These are phyloP conservation scores for Trichosporon sp. DNA, from an alignment of 1,284 basidiomycete species.

Conservation along the genomic window DNA sequence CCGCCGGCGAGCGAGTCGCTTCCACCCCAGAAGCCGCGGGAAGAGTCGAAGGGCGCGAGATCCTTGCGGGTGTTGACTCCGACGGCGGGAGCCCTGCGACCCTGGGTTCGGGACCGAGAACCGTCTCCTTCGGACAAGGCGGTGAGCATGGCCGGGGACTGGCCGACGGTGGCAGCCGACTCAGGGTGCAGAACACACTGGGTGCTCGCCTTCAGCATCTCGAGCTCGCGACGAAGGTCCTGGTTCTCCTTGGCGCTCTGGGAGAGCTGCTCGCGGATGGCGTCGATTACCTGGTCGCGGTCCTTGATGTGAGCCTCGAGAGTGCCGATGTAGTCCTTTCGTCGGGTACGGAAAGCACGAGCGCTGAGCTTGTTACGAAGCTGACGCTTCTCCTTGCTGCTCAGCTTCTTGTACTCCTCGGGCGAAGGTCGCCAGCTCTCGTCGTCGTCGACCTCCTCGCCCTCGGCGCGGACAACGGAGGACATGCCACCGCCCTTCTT, in stretches of 20 bases:
- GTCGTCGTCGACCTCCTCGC: slow-evolving; percentile 56
- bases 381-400: slow-evolving; percentile 93
- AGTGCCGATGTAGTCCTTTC: slow-evolving; percentile 93
- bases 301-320: slow-evolving; percentile 92
- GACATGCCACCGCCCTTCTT: slow-evolving; percentile 58
- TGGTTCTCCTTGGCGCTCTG: slow-evolving; percentile 78
- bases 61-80: slow-evolving; percentile 80
- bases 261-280: slow-evolving; percentile 81
- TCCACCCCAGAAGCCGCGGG: slow-evolving; percentile 69
- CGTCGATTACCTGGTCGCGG: slow-evolving; percentile 84
- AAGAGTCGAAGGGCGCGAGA: slow-evolving; percentile 59
- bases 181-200: slow-evolving; percentile 58
- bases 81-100: slow-evolving; percentile 21
- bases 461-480: slow-evolving; percentile 55
- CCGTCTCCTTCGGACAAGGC: slow-evolving; percentile 40
- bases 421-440: slow-evolving; percentile 61
- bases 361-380: slow-evolving; percentile 96
- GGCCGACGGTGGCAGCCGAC: slow-evolving; percentile 42
- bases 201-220: slow-evolving; percentile 70
- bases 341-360: slow-evolving; percentile 86
- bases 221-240: slow-evolving; percentile 78
- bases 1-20: slow-evolving; percentile 60
- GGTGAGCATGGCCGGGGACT: slow-evolving; percentile 51
- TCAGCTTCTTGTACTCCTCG: slow-evolving; percentile 94
- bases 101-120: neutral